Evolutionary conservation across 257 asterid species (phyloP), one percentile per base, ranked within the genome.

Genomic region (Fraxinus excelsior): DNA sequence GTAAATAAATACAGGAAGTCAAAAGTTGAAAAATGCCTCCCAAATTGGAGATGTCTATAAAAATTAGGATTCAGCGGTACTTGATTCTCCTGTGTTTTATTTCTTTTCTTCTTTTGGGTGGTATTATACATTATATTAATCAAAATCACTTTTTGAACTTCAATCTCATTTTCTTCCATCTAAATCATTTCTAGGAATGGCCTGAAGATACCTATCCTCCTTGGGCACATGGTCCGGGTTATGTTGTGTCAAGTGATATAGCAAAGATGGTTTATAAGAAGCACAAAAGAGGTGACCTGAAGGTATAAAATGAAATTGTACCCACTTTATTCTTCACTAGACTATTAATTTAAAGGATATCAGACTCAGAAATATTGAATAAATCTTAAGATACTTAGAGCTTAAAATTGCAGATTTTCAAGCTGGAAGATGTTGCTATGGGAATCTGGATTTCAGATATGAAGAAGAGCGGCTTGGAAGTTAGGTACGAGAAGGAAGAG

Each of bases 201-300:
- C 87, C 90, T 62, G 91, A 89, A 11, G 97, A 91, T 58, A 74
- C 70, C 40, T 93, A 96, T 79, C 99, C 99, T 69, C 98, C 98
- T 69, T 96, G 92, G 92, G 98, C 97, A 44, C 94, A 89, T 75
- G 97, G 98, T 81, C 99, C 98, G 3, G 99, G 99, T 32, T 96
- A 96, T 64, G 91, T 87, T 2, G 90, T 96, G 60, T 90, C 99
- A 42, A 87, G 84, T 53, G 97, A 93, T 78, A 90, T 93, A 82
- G 97, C 98, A 28, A 87, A 84, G 67, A 87, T 83, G 66, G 83
- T 96, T 76, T 84, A 91, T 84, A 89, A 80, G 85, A 88, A 81
- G 66, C 89, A 91, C 78, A 83, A 81, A 46, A 79, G 84, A 69
- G 97, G 94, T 18, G 84, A 40, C 42, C 87, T 93, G 67, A 93